Evolutionary conservation across 1,284 basidiomycete species (phyloP).

Genomic region (Bjerkandera adusta): DNA sequence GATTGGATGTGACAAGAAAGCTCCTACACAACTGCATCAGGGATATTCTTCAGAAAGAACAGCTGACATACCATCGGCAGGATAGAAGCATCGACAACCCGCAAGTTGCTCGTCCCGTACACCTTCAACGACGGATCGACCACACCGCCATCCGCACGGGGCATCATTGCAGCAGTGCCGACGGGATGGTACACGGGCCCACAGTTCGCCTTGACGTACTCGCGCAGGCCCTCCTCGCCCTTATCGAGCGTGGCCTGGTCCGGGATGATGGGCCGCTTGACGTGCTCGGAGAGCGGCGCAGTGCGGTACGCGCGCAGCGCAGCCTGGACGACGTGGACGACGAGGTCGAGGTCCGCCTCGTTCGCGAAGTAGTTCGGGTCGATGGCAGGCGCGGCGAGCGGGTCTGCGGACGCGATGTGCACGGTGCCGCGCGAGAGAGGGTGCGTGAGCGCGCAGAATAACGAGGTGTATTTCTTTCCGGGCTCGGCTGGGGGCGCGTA

Average conservation of each 20-base stretch:
- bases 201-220: neutral
- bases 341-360: conserved; percentile 2
- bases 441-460: neutral
- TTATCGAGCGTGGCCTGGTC: neutral
- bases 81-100: conserved; percentile 37
- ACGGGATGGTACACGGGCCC: conserved; percentile 23
- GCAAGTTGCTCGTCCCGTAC: conserved; percentile 43
- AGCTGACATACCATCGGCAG: conserved; percentile 28
- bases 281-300: neutral
- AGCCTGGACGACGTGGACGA: neutral
- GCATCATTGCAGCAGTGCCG: conserved; percentile 16
- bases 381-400: conserved; percentile 39
- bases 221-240: neutral
- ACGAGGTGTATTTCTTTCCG: conserved; percentile 3
- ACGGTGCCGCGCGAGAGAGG: neutral
- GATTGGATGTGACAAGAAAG: neutral
- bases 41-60: neutral
- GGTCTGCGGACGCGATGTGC: conserved; percentile 40
- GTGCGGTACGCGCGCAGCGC: neutral
- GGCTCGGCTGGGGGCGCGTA: neutral
- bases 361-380: conserved; percentile 32
- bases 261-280: neutral
- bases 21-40: neutral
- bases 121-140: conserved; percentile 38
- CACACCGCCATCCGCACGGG: conserved; percentile 24